Base-by-base conservation (phyloP, 805 yeast genomes). In the Teunomyces panamensis region DNA sequence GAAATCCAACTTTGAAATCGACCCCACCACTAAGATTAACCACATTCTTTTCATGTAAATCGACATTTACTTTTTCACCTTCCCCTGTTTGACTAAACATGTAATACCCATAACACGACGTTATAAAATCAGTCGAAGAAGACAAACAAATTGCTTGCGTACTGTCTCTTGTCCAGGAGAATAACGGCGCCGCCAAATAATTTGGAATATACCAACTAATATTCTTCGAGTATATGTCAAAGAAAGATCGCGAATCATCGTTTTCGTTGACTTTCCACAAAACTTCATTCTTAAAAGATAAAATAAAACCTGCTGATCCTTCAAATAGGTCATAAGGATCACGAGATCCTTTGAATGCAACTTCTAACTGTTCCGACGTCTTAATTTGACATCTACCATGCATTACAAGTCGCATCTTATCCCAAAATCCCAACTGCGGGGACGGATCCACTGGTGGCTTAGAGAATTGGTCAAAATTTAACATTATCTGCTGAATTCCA, bases 371-470 rank as follows among this genome's bases (percentile, higher is more conserved):
- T 9, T 81, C 58, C 1, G 77, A 69, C 17, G 78, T 64, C 11
- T 67, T 59, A 47, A 89, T 73, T 2, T 63, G 65, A 45, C 84
- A 65, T 14, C 80, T 77, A 0, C 96, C 96, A 68, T 91, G 97
- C 56, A 89, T 69, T 11, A 85, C 73, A 27, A 83, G 75, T 43
- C 96, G 70, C 26, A 89, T 65, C 62, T 90, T 92, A 65, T 91
- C 98, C 98, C 98, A 91, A 55, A 90, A 84, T 0, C 98, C 98
- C 10, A 89, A 68, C 55, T 85, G 86, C 3, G 81, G 78, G 1
- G 96, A 88, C 0, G 91, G 91, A 62, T 91, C 98, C 11, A 87
- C 68, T 0, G 95, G 96, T 0, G 96, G 96, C 62, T 92, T 91
- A 1, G 95, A 83, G 60, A 91, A 88, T 39, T 85, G 83, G 56